Base-by-base conservation (phyloP, 2,329 filamentous ascomycete genomes). In the Botrytis deweyae region DNA sequence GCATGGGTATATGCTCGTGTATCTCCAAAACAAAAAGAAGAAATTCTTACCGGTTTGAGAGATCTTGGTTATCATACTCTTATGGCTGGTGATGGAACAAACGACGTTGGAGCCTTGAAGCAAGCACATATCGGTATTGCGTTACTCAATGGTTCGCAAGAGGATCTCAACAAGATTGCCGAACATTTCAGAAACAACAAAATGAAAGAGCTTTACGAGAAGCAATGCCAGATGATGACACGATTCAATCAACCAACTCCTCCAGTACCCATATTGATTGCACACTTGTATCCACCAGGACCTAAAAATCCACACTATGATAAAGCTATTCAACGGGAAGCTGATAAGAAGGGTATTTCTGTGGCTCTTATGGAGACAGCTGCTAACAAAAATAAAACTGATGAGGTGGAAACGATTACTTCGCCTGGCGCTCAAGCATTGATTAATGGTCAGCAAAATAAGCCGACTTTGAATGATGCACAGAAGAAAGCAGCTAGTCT, bases 191-290 rank as follows among this genome's bases (percentile, higher is more conserved):
- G 96, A 78, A 97, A 94, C 83, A 97, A 92, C 59, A 97, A 94
- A 87, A 97, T 99, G 93, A 98, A 98, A 87, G 95, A 98, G 77
- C 89, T 99, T 77, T 99, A 99, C 82, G 94, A 98, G 85, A 98
- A 99, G 87, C 96, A 99, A 83, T 88, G 92, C 73, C 86, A 91
- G 65, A 88, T 99, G 82, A 98, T 99, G 93, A 89, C 92, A 81
- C 90, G 95, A 76, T 99, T 98, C 88, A 97, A 97, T 82, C 95
- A 98, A 83, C 93, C 95, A 22, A 83, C 90, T 2, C 96, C 96
- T n/a, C 96, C 96, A 0, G 93, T 98, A 1, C 96, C 96, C n/a
- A 85, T 91, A 74, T 86, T 94, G 79, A 97, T 99, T 78, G 96
- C 96, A 42, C 96, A 99, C 82, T 86, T 99, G 44, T 99, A 97